Evolutionary conservation across 441 rosid genomes (phyloP).

Genomic region (Gossypium aridum): DNA sequence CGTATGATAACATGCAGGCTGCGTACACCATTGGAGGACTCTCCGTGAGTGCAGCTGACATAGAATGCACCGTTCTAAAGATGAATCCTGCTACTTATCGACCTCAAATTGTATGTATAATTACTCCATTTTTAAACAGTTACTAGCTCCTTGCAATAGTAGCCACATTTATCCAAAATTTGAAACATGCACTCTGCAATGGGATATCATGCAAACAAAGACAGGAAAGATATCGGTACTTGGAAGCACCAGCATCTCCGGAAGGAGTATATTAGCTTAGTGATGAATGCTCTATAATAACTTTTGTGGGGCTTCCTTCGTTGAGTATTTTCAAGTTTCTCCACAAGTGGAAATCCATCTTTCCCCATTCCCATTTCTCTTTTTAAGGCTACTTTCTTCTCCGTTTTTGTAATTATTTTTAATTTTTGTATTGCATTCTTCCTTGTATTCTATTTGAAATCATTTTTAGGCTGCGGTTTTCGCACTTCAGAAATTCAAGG

Average conservation of each 20-base stretch:
- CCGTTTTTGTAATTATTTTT: neutral
- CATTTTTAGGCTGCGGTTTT: conserved; percentile 47
- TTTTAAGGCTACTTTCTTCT: neutral
- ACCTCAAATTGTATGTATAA: conserved; percentile 52
- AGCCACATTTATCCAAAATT: neutral
- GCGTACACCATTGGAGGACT: conserved; percentile 61
- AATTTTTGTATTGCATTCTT: conserved; percentile 11
- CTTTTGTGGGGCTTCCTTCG: neutral
- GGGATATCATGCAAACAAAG: neutral
- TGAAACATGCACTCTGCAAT: neutral
- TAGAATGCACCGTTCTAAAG: conserved; percentile 53
- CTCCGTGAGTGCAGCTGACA: conserved; percentile 55
- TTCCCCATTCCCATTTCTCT: neutral
- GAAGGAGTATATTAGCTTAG: neutral
- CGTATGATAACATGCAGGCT: conserved; percentile 36
- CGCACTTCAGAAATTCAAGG: conserved; percentile 53
- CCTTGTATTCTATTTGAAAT: neutral
- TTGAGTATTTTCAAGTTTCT: neutral
- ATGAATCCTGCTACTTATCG: conserved; percentile 64
- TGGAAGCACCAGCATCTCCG: neutral
- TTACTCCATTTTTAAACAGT: conserved; percentile 8
- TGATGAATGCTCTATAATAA: conserved; percentile 2
- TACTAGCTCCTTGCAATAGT: neutral
- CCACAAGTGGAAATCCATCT: neutral
- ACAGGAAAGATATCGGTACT: neutral